A percentile compares a stretch with the other conserved stretches of the same genome.
Conservation (phyloP, 768 basidiomycete genomes). For the Lentinula detonsa region DNA sequence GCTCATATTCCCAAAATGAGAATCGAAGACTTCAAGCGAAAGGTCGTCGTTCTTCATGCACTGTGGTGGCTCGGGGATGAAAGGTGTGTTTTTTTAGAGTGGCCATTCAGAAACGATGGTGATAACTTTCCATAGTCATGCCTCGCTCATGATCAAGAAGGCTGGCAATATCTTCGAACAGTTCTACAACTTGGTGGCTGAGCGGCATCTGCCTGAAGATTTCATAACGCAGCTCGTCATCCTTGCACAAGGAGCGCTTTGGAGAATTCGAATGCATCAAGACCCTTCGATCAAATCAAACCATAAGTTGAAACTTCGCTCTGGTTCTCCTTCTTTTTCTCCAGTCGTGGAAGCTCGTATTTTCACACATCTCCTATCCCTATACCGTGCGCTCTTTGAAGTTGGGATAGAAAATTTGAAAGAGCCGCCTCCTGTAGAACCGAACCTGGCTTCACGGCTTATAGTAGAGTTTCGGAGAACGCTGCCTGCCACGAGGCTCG, state of each 20-base stretch:
- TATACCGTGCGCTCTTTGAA: slow-evolving; percentile 59
- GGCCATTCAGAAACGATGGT: background rate
- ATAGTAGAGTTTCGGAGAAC: slow-evolving; percentile 82
- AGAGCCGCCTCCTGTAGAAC: slow-evolving; percentile 48
- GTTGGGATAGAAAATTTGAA: slow-evolving; percentile 59
- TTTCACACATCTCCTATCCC: slow-evolving; percentile 58
- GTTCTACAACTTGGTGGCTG: slow-evolving; percentile 56
- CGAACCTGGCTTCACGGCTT: slow-evolving; percentile 73
- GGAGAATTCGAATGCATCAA: slow-evolving; percentile 77
- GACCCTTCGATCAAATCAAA: slow-evolving; percentile 26
- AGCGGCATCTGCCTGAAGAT: slow-evolving; percentile 69
- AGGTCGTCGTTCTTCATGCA: slow-evolving; percentile 71
- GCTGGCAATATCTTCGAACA: slow-evolving; percentile 44
- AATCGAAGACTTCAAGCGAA: slow-evolving; percentile 65
- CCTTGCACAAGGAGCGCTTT: slow-evolving; percentile 74
- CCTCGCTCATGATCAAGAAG: slow-evolving; percentile 40
- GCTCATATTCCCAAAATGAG: slow-evolving; percentile 42
- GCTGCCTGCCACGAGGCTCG: slow-evolving; percentile 80
- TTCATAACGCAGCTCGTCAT: slow-evolving; percentile 70
- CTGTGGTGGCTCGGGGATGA: slow-evolving; percentile 56
- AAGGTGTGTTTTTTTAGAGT: slow-evolving; percentile 40
- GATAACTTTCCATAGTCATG: slow-evolving; percentile 32
- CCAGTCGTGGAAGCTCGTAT: slow-evolving; percentile 56
- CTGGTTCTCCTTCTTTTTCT: slow-evolving; percentile 18
- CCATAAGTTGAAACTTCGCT: slow-evolving; percentile 11